Percentiles rank a stretch among this genome's conserved stretches.
Evolutionary conservation across 768 basidiomycete genomes (phyloP).

Genomic region (Pisolithus marmoratus): DNA sequence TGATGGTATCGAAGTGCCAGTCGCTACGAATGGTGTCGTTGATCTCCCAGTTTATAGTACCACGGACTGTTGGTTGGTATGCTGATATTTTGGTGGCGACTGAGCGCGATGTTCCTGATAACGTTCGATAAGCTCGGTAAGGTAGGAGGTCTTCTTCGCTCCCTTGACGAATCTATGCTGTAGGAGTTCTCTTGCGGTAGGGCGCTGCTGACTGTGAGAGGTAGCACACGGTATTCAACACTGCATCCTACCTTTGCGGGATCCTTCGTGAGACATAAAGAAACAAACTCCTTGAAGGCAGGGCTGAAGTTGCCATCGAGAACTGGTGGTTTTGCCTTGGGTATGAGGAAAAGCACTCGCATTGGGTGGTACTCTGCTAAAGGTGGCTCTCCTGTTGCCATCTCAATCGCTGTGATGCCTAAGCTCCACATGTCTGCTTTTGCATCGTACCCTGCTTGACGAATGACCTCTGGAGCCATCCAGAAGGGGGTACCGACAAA

Average conservation of each 20-base stretch:
- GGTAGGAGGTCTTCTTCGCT: slow-evolving; percentile 75
- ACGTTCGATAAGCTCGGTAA: slow-evolving; percentile 85
- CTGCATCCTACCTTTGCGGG: slow-evolving; percentile 55
- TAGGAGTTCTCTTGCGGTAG: slow-evolving; percentile 85
- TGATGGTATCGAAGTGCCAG: slow-evolving; percentile 94
- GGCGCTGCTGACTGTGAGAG: slow-evolving; percentile 53
- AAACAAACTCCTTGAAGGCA: slow-evolving; percentile 91
- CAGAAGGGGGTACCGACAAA: slow-evolving; percentile 97
- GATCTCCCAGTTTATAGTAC: slow-evolving; percentile 60
- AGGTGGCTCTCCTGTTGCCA: slow-evolving; percentile 97
- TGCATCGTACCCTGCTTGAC: slow-evolving; percentile 92
- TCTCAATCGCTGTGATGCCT: slow-evolving; percentile 96
- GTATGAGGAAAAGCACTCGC: slow-evolving; percentile 96
- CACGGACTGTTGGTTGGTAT: slow-evolving; percentile 53
- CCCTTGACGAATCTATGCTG: slow-evolving; percentile 89
- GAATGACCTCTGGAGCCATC: slow-evolving; percentile 99
- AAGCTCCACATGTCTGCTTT: slow-evolving; percentile 98
- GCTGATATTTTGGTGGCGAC: slow-evolving; percentile 51
- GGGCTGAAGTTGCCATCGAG: slow-evolving; percentile 82
- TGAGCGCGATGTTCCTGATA: slow-evolving; percentile 70
- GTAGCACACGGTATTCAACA: not conserved
- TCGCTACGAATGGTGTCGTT: slow-evolving; percentile 80
- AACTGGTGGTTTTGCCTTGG: slow-evolving; percentile 89
- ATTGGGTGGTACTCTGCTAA: slow-evolving; percentile 97
- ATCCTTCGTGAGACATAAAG: slow-evolving; percentile 89